Evolutionary conservation across 2,329 filamentous ascomycete genomes (phyloP).

Genomic region (Verruconis gallopava): DNA sequence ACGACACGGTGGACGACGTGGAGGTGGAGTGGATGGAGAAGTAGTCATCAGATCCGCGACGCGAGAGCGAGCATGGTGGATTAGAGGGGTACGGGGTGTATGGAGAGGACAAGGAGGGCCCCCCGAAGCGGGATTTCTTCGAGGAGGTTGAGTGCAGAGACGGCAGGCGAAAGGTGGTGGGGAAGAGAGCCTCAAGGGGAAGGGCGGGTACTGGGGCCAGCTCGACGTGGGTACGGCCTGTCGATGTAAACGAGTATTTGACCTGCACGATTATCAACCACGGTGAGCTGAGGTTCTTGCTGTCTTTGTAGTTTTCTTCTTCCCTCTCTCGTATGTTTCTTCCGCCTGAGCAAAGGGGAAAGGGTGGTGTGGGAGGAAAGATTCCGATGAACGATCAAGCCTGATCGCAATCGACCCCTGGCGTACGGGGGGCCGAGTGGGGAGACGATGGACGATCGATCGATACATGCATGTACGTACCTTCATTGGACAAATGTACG

Average conservation of each 20-base stretch:
- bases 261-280: not conserved
- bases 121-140: conserved; percentile 9
- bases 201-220: conserved; percentile 27
- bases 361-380: no score
- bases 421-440: no score
- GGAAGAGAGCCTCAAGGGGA: conserved; percentile 43
- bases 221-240: conserved; percentile 20
- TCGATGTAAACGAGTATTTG: not conserved
- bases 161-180: conserved; percentile 38
- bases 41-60: not conserved
- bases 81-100: not conserved
- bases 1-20: no score
- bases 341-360: no score
- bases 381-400: no score
- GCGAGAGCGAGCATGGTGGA: not conserved
- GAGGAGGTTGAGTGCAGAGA: conserved; percentile 13
- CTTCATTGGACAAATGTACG: not conserved
- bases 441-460: conserved; percentile 7
- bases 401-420: no score
- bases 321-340: no score
- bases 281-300: no score
- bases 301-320: no score
- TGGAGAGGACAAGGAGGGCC: not conserved
- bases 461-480: no score
- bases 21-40: not conserved